Percentiles rank a stretch among this genome's conserved stretches.
These are phyloP conservation scores for Drechslera avenae DNA, from an alignment of 2,329 filamentous ascomycete species.

Conservation along the genomic window DNA sequence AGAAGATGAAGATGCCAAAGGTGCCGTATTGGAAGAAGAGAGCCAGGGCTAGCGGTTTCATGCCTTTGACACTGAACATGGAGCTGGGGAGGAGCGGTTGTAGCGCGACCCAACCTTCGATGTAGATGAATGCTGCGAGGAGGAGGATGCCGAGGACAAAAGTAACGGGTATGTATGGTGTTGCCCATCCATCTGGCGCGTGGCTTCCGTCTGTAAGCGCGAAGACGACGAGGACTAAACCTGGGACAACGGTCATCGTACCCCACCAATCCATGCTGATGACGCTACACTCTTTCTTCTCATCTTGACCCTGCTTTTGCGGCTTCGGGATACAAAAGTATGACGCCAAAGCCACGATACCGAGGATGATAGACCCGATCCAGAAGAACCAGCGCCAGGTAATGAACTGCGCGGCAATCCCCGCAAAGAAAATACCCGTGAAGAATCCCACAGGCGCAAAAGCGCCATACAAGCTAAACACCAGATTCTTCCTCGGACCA, in stretches of 20 bases:
- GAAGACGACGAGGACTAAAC: slow-evolving; percentile 72
- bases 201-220: slow-evolving; percentile 75
- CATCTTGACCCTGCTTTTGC: slow-evolving; percentile 1
- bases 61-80: slow-evolving; percentile 71
- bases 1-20: slow-evolving; percentile 48
- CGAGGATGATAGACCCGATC: slow-evolving; percentile 42
- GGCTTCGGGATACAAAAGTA: slow-evolving; percentile 39
- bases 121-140: slow-evolving; percentile 66
- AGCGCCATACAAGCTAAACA: slow-evolving; percentile 65
- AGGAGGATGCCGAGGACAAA: slow-evolving; percentile 67
- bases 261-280: slow-evolving; percentile 49
- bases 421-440: slow-evolving; percentile 46
- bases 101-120: slow-evolving; percentile 72
- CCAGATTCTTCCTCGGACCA: slow-evolving; percentile 70
- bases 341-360: slow-evolving; percentile 34
- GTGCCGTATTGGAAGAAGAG: slow-evolving; percentile 54
- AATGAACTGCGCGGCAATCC: slow-evolving; percentile 37
- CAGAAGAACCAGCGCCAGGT: slow-evolving; percentile 45
- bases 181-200: slow-evolving; percentile 71
- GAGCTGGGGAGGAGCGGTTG: slow-evolving; percentile 72
- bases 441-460: slow-evolving; percentile 57
- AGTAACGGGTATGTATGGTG: slow-evolving; percentile 71
- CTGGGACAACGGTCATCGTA: slow-evolving; percentile 49
- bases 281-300: slow-evolving; percentile 1
- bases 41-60: slow-evolving; percentile 53